Base-by-base conservation (phyloP, 495 filamentous ascomycete genomes). In the Xylaria curta region DNA sequence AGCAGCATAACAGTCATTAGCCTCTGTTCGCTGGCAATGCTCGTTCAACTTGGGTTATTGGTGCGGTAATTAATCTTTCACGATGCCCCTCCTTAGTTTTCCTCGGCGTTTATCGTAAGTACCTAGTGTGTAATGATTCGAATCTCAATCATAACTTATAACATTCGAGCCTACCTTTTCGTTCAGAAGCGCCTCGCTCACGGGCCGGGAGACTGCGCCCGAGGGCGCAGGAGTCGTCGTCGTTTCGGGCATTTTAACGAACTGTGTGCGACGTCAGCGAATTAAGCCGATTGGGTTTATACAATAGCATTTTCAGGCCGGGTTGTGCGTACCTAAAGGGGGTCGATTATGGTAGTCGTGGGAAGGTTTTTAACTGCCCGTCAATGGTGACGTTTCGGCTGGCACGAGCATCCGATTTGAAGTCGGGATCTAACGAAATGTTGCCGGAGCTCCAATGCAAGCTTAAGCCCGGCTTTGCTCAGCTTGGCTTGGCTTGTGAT, bases 141-240 rank as follows among this genome's bases (percentile, higher is more conserved):
- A 38, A 38, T 0, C 15, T 13, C 1, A 42, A 21, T 17, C 54
- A 46, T 49, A 12, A 38, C 8, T 8, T 17, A 36, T 40, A n/a
- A 31, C 38, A 21, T 26, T 47, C 28, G 12, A 56, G 47, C 76
- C 73, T 90, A 97, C 94, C 92, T 97, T 97, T 82, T 97, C 94
- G 83, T 97, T 97, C 73, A 97, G 86, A 77, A 97, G 87, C 76
- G 94, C 93, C 85, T 97, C 94, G 85, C 93, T 96, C 85, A 97
- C 91, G 71, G 94, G 94, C 81, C 93, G 91, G 79, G 82, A 77
- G 69, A 84, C 77, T 36, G 76, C 76, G 79, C 80, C 80, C 67
- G 84, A 74, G 56, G 81, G 80, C 63, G 82, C 75, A 46, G 82
- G 76, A 70, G 76, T 74, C 61, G 82, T 76, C 62, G 79, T 60